Evolutionary conservation across 140 eudicot species (phyloP).

Genomic region (Stevia rebaudiana): DNA sequence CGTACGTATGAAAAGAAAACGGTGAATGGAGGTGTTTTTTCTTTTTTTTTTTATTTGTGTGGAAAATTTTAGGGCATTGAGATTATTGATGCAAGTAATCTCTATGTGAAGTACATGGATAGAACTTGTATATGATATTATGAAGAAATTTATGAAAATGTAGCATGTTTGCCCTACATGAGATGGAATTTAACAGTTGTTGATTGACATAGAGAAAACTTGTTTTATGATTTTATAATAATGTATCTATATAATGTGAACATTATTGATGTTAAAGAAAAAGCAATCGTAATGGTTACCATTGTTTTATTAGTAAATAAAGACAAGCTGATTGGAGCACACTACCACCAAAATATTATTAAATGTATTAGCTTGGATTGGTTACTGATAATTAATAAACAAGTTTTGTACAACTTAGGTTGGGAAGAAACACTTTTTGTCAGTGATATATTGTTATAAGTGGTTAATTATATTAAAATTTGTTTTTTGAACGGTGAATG

Average conservation of each 20-base stretch:
- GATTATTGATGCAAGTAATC: slow-evolving; percentile 16
- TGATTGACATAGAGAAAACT: neutral
- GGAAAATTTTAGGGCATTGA: slow-evolving; percentile 20
- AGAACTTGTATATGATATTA: slow-evolving; percentile 16
- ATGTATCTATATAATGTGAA: neutral
- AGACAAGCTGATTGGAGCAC: no score
- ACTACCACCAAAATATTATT: no score
- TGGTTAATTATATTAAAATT: no score
- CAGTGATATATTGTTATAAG: no score
- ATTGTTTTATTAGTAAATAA: neutral
- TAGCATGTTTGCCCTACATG: slow-evolving; percentile 13
- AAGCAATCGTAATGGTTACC: neutral
- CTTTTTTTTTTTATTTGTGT: slow-evolving; percentile 19
- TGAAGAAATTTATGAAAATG: slow-evolving; percentile 9
- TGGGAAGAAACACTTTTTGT: no score
- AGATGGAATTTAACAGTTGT: neutral
- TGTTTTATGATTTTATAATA: neutral
- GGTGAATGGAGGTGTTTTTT: slow-evolving; percentile 16
- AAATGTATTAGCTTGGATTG: no score
- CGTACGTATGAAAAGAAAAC: neutral
- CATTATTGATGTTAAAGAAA: neutral
- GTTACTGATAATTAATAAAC: no score
- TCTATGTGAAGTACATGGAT: slow-evolving; percentile 22
- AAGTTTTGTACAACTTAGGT: no score
- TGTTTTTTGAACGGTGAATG: no score